Evolutionary conservation across 2,329 filamentous ascomycete genomes (phyloP), one percentile per base, ranked within the genome.

Genomic region (Colletotrichum phormii): DNA sequence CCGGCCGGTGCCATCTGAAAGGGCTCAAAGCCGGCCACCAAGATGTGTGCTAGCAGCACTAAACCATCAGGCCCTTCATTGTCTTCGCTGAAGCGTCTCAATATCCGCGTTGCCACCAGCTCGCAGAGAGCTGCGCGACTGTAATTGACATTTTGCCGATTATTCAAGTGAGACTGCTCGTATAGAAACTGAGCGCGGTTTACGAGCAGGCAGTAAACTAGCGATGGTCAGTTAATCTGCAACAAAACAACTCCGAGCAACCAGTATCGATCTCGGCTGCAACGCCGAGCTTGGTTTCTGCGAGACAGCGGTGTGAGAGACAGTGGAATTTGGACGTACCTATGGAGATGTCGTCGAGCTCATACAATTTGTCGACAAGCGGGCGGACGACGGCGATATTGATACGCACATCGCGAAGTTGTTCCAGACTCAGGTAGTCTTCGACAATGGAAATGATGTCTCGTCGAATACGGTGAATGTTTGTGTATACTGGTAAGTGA

Each of bases 11-110:
- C 94, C 76, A 94, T 94, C 82, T 97, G 94, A 77, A 97, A 97
- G 1, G 94, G 94, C 77, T 95, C 92, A 77, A 97, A 97, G 15
- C 93, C 93, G 18, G 94, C 93, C 15, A 97, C 93, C 24, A 97
- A 88, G 37, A 97, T 92, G 76, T 95, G 93, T 6, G 94, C 91
- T 6, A 97, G 86, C 26, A 94, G 85, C 5, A 97, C 85, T 13
- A 97, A 86, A 1, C 94, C 93, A 31, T 91, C 87, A 0, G 90
- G 86, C 5, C 93, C 93, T 15, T 91, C 89, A 71, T 94, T 91
- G 76, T 95, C 92, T 82, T 97, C 94, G 76, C 94, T 92, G 77
- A 94, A 95, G 64, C 93, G 91, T 46, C 94, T 88, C 66, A 97
- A 84, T 58, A 97, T 92, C 72, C 94, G 91, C 71, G 91, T 93